Evolutionary conservation across 225 moss, liverwort and hornwort species (phyloP).

Genomic region (Anthoceros angustus): DNA sequence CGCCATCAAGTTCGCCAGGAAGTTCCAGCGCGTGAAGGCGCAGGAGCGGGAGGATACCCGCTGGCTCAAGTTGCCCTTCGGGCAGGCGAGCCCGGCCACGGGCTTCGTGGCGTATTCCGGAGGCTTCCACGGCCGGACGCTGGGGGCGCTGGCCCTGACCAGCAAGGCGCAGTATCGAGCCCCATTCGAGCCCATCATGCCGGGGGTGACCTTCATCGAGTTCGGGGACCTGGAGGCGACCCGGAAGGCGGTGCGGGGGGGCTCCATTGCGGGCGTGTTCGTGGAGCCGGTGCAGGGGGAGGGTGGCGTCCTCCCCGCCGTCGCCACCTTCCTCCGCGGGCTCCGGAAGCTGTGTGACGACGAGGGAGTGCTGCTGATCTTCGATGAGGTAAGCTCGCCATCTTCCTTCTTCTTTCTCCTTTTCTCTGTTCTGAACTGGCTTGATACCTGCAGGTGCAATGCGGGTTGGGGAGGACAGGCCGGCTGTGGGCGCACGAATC

Average conservation of each 20-base stretch:
- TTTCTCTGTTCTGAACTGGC: neutral
- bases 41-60: constrained; percentile 14
- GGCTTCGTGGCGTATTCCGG: constrained; percentile 64
- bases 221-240: constrained; percentile 61
- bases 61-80: constrained; percentile 7
- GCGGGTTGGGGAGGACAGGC: constrained; percentile 66
- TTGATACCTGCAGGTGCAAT: constrained; percentile 33
- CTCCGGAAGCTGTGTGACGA: constrained; percentile 69
- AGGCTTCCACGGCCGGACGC: constrained; percentile 70
- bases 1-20: constrained; percentile 82
- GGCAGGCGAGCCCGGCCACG: constrained; percentile 26
- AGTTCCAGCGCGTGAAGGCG: constrained; percentile 46
- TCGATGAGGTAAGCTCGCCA: constrained; percentile 54
- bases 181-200: constrained; percentile 79
- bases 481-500: constrained; percentile 66
- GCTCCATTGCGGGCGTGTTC: constrained; percentile 50
- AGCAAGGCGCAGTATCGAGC: constrained; percentile 78
- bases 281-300: constrained; percentile 84
- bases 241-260: constrained; percentile 23
- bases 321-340: constrained; percentile 52
- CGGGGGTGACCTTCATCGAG: constrained; percentile 44
- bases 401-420: neutral
- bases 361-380: constrained; percentile 59
- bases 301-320: constrained; percentile 59
- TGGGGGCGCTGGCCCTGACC: constrained; percentile 68